Evolutionary conservation across 108 stramenopile genomes (phyloP).

Genomic region (Schizochytrium sp.): DNA sequence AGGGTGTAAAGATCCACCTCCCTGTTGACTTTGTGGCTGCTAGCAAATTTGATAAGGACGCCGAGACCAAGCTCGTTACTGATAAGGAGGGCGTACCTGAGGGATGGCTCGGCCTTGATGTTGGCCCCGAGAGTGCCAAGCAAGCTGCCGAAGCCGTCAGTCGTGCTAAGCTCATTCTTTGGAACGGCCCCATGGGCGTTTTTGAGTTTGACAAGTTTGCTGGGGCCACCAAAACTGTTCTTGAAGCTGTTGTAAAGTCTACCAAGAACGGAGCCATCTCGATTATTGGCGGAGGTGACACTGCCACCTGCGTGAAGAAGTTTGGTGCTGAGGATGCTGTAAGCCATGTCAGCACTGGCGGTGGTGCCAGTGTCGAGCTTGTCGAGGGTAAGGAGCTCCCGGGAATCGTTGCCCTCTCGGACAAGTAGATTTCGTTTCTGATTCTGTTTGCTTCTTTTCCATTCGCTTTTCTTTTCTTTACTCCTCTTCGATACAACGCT

Average conservation of each 20-base stretch:
- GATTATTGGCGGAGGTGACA: slow-evolving; percentile 98
- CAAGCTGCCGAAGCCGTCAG: slow-evolving; percentile 83
- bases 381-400: slow-evolving; percentile 93
- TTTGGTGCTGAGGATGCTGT: slow-evolving; percentile 43
- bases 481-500: no score
- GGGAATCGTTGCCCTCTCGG: slow-evolving; percentile 76
- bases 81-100: slow-evolving; percentile 86
- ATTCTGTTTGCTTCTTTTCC: no score
- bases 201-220: slow-evolving; percentile 95
- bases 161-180: slow-evolving; percentile 89
- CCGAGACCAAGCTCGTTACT: slow-evolving; percentile 84
- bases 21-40: slow-evolving; percentile 92
- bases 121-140: slow-evolving; percentile 89
- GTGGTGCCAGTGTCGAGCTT: slow-evolving; percentile 94
- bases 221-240: slow-evolving; percentile 65
- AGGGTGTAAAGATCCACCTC: slow-evolving; percentile 91
- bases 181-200: slow-evolving; percentile 96
- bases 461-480: no score
- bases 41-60: slow-evolving; percentile 89
- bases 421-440: slow-evolving; percentile 58
- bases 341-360: slow-evolving; percentile 75
- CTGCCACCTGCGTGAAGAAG: slow-evolving; percentile 57
- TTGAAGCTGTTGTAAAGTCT: slow-evolving; percentile 24
- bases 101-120: slow-evolving; percentile 96
- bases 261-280: slow-evolving; percentile 85